Base-by-base conservation (phyloP, 306 rosid genomes). In the Quercus bicolor region DNA sequence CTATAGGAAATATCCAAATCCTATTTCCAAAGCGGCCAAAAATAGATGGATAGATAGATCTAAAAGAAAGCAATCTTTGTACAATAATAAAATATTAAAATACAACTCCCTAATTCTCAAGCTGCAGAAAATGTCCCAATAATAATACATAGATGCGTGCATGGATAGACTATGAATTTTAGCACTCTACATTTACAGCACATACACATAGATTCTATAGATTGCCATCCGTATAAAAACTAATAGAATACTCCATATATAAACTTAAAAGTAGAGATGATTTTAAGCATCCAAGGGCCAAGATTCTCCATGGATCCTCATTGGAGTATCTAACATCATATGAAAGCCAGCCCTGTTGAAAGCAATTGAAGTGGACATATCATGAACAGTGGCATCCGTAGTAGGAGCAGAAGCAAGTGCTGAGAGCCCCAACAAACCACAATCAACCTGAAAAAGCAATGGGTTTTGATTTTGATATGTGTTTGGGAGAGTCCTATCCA, bases 351-450 rank as follows among this genome's bases (percentile, higher is more conserved):
- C 28, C 56, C 66, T 78, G 74, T 79, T 68, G 66, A 86, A 83
- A 71, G 85, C 51, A 52, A 64, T 26, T 73, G 89, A 85, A 75
- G 88, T 75, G 56, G 87, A 78, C 77, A 74, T 74, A 29, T 85
- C 85, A 77, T 71, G 61, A 69, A 51, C 48, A 23, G 80, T 45
- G 68, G 75, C 75, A 40, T 71, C 74, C 7, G 75, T 23, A 33
- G 76, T 34, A 68, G 77, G 57, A 59, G 75, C 16, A 61, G 66
- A 11, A 40, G 72, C 11, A 68, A 33, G 20, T 29, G 72, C 68
- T 37, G 90, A 24, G 28, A 77, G 77, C 18, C 68, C 86, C 75
- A 84, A 23, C 77, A 75, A n/a, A 1, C 61, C 79, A 80, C 81
- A 74, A 74, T 79, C 90, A 68, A 51, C 33, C 74, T 85, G 85